Conservation (phyloP, 2,329 filamentous ascomycete species). For the Trichophyton benhamiae region DNA sequence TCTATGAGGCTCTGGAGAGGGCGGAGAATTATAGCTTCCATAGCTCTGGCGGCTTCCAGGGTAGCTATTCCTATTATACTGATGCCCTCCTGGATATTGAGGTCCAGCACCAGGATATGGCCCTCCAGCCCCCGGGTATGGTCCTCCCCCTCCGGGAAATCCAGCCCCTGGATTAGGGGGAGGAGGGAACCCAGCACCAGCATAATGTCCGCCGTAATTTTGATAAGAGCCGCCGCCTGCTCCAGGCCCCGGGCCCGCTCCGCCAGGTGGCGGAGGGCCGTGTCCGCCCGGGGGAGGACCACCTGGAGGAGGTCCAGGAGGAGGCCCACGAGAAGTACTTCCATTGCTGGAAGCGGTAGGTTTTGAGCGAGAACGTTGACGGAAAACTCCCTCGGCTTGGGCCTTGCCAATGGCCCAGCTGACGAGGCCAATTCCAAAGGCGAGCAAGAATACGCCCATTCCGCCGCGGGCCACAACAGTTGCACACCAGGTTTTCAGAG, state of each 20-base stretch:
- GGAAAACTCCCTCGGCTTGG: conserved; percentile 40
- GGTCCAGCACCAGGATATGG: conserved; percentile 17
- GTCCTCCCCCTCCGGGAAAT: conserved; percentile 19
- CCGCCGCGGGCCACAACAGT: conserved; percentile 60
- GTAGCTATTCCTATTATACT: conserved; percentile 9
- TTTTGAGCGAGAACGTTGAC: conserved; percentile 11
- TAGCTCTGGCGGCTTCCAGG: conserved; percentile 6
- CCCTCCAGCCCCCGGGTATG: conserved; percentile 6
- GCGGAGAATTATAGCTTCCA: conserved; percentile 8
- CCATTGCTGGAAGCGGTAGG: conserved; percentile 19
- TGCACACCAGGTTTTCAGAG: conserved; percentile 60
- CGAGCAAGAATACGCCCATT: conserved; percentile 58
- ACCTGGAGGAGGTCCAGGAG: conserved; percentile 17
- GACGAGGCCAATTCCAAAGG: conserved; percentile 59
- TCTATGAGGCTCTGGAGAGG: conserved; percentile 5
- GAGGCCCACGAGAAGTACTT: conserved; percentile 21
- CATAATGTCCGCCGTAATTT: conserved; percentile 20
- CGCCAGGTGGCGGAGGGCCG: conserved; percentile 9
- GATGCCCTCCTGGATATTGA: conserved; percentile 17
- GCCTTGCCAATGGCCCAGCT: conserved; percentile 66
- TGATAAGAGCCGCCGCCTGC: conserved; percentile 18
- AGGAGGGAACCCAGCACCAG: conserved; percentile 17
- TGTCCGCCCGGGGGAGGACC: conserved; percentile 14
- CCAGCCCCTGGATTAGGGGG: conserved; percentile 22
- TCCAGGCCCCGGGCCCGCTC: conserved; percentile 7